Evolutionary conservation across 768 basidiomycete genomes (phyloP), one percentile per base, ranked within the genome.

Genomic region (Rhodosporidiobolus sp.): DNA sequence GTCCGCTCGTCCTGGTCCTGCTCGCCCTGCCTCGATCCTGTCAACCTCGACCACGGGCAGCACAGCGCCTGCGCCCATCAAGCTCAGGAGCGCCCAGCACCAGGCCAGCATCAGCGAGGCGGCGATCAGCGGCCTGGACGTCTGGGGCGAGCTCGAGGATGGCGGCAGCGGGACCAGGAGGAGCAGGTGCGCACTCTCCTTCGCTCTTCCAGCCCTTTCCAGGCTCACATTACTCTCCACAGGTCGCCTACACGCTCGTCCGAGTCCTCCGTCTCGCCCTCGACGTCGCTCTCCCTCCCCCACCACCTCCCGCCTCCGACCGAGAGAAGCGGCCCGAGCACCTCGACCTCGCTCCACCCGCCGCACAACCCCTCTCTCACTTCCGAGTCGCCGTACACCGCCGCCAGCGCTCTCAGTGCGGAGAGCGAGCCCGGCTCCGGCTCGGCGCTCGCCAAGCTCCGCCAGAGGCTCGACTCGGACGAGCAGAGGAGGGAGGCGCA

Each of bases 401-500:
- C 8, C 9, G 5, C 26, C 8, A 7, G 3, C 11, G 19, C 55
- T 6, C 11, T 16, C 6, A 22, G 11, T 14, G 5, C 30, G n/a
- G n/a, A n/a, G 32, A 43, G 38, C 38, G 38, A 43, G 14, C 8
- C 8, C 38, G 38, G 38, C 8, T 34, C 55, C n/a, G n/a, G n/a
- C 4, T 56, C 55, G 6, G 55, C 55, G 6, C 55, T 56, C 34
- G 17, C 24, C 10, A 3, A 35, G 16, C 32, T 56, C 7, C 7
- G 55, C 10, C 34, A 56, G 34, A 32, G 32, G 14, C 55, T 56
- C 55, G 55, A 56, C 55, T 56, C 55, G 55, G 55, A 56, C 32
- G 14, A 56, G 26, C 12, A 9, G 20, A 30, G 32, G 12, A 32
- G 55, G 30, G 32, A 32, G 32, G 55, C 55, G 17, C 10, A 9